These are phyloP conservation scores for Rhexocercosporidium sp. DNA, from an alignment of 2,329 filamentous ascomycete species.

Conservation along the genomic window DNA sequence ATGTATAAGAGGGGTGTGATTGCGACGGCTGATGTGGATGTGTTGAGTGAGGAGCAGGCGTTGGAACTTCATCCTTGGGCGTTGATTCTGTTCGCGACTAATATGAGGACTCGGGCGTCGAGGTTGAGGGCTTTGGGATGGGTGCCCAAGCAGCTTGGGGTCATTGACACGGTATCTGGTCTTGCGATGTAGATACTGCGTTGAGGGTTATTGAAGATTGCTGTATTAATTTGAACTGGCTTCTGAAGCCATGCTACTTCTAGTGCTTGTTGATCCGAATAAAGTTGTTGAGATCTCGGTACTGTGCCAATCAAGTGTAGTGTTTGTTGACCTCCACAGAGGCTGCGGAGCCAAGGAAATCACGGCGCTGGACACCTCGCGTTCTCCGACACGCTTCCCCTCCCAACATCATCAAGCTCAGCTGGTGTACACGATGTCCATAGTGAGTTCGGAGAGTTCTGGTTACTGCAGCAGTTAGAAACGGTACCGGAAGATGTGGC, in stretches of 20 bases:
- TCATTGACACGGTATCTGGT: not conserved
- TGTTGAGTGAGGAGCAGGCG: conserved; percentile 23
- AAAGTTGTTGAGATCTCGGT: not conserved
- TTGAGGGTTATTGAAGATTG: not conserved
- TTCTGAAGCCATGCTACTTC: too few species aligned
- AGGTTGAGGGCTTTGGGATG: conserved; percentile 11
- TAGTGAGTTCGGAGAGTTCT: too few species aligned
- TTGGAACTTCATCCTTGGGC: conserved; percentile 26
- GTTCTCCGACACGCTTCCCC: too few species aligned
- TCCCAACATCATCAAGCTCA: too few species aligned
- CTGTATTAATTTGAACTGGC: too few species aligned
- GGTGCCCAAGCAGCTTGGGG: not conserved
- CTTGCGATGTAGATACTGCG: not conserved
- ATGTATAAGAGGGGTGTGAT: conserved; percentile 55
- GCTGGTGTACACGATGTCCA: too few species aligned
- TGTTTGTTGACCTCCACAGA: not conserved
- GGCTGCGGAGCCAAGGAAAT: too few species aligned
- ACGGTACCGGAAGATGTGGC: too few species aligned
- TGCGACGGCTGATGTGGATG: conserved; percentile 24
- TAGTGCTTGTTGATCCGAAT: not conserved
- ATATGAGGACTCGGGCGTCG: conserved; percentile 21
- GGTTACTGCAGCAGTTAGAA: too few species aligned
- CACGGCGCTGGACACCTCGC: too few species aligned
- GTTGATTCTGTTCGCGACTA: conserved; percentile 25
- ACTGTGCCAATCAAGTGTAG: not conserved